Evolutionary conservation across 148 eudicot species (phyloP).

Genomic region (Amaranthus cruentus): DNA sequence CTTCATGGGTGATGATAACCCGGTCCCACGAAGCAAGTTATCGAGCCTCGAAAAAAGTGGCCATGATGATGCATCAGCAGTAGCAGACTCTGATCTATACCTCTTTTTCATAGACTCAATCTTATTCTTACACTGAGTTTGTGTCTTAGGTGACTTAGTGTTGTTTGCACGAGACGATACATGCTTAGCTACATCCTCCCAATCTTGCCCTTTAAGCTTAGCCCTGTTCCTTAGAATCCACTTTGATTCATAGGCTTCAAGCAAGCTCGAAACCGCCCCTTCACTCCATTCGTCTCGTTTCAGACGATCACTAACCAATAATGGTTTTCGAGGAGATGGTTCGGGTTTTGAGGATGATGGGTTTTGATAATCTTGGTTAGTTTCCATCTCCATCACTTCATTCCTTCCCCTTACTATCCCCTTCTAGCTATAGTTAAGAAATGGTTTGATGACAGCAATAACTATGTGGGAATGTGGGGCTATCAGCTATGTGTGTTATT

Average conservation of each 20-base stretch:
- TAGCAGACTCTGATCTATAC: slow-evolving; percentile 77
- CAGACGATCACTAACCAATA: slow-evolving; percentile 37
- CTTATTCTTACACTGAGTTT: slow-evolving; percentile 91
- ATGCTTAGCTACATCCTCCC: slow-evolving; percentile 85
- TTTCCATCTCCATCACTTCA: slow-evolving; percentile 25
- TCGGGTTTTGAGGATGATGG: slow-evolving; percentile 12
- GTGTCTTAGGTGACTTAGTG: slow-evolving; percentile 69
- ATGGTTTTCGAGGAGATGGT: slow-evolving; percentile 34
- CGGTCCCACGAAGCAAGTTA: slow-evolving; percentile 56
- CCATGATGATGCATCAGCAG: slow-evolving; percentile 65
- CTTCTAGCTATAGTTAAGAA: slow-evolving; percentile 5
- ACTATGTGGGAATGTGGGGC: slow-evolving; percentile 26
- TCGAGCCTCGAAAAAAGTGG: slow-evolving; percentile 74
- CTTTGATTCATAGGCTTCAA: slow-evolving; percentile 81
- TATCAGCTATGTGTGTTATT: not conserved
- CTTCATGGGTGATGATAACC: slow-evolving; percentile 13
- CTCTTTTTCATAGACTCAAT: slow-evolving; percentile 96
- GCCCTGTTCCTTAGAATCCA: slow-evolving; percentile 85
- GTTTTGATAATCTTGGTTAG: slow-evolving; percentile 31
- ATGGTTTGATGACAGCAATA: slow-evolving; percentile 8
- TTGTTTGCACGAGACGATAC: slow-evolving; percentile 53
- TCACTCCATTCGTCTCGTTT: slow-evolving; percentile 97
- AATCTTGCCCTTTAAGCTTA: slow-evolving; percentile 86
- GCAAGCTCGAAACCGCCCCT: slow-evolving; percentile 68
- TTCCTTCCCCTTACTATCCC: not conserved